Percentiles rank a stretch among this genome's conserved stretches.
These are phyloP conservation scores for Pyrenophora graminea DNA, from an alignment of 2,329 filamentous ascomycete genomes.

Conservation along the genomic window DNA sequence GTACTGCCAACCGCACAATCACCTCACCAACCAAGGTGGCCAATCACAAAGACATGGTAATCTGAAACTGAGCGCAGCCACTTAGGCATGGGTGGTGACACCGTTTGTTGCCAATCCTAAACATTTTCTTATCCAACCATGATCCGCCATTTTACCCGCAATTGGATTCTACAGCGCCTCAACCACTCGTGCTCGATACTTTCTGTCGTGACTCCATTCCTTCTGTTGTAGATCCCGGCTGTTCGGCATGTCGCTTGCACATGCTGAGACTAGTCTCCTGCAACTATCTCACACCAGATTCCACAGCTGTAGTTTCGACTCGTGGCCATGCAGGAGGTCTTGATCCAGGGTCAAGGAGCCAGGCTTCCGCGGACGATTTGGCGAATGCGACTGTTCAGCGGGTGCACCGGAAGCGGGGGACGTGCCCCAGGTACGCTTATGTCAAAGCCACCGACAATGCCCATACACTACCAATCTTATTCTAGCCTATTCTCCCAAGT, in stretches of 20 bases:
- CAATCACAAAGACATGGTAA: neutral
- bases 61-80: slow-evolving; percentile 7
- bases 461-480: slow-evolving; percentile 2
- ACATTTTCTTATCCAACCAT: neutral
- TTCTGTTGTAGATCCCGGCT: slow-evolving; percentile 4
- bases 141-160: neutral
- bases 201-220: neutral
- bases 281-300: slow-evolving; percentile 7
- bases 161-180: neutral
- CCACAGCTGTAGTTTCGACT: slow-evolving; percentile 3
- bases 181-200: neutral
- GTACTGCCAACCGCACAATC: neutral
- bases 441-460: slow-evolving; percentile 6
- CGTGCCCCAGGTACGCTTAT: slow-evolving; percentile 5
- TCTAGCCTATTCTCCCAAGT: neutral
- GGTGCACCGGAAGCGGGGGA: slow-evolving; percentile 8
- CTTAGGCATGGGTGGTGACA: slow-evolving; percentile 7
- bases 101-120: slow-evolving; percentile 1
- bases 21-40: neutral
- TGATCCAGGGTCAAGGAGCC: slow-evolving; percentile 3
- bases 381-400: slow-evolving; percentile 4
- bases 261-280: slow-evolving; percentile 3
- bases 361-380: slow-evolving; percentile 4
- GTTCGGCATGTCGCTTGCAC: slow-evolving; percentile 1
- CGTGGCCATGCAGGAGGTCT: slow-evolving; percentile 8